Evolutionary conservation across 139 green algal species (phyloP).

Genomic region (Mesotaenium endlicherianum): DNA sequence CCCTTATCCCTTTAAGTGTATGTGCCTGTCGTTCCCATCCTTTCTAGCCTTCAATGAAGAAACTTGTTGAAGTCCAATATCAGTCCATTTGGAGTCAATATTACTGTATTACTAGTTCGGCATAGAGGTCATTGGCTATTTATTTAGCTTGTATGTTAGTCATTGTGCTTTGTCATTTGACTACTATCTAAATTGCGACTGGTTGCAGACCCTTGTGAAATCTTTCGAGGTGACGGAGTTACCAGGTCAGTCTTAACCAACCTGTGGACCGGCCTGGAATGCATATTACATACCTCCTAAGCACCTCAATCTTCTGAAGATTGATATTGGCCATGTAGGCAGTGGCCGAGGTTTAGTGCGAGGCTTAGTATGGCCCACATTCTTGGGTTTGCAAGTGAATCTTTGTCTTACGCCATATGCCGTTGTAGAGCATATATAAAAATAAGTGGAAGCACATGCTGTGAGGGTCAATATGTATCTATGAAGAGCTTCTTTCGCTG

Average conservation of each 20-base stretch:
- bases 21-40: background rate
- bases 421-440: too few species aligned
- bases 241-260: slow-evolving; percentile 27
- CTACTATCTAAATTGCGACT: background rate
- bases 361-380: background rate
- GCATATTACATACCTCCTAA: background rate
- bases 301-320: background rate
- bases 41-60: background rate
- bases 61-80: background rate
- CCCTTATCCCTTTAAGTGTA: background rate
- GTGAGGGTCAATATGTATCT: background rate
- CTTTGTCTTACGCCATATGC: background rate
- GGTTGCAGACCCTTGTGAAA: slow-evolving; percentile 85
- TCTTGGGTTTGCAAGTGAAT: background rate
- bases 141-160: background rate
- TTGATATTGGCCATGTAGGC: too few species aligned
- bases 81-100: background rate
- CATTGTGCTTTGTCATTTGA: background rate
- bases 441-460: too few species aligned
- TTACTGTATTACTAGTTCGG: background rate
- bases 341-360: too few species aligned
- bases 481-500: background rate
- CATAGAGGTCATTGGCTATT: background rate
- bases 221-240: slow-evolving; percentile 97
- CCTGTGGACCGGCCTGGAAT: background rate